Evolutionary conservation across 202 grass and related monocot genomes (phyloP).

Genomic region (Cymbopogon flexuosus): DNA sequence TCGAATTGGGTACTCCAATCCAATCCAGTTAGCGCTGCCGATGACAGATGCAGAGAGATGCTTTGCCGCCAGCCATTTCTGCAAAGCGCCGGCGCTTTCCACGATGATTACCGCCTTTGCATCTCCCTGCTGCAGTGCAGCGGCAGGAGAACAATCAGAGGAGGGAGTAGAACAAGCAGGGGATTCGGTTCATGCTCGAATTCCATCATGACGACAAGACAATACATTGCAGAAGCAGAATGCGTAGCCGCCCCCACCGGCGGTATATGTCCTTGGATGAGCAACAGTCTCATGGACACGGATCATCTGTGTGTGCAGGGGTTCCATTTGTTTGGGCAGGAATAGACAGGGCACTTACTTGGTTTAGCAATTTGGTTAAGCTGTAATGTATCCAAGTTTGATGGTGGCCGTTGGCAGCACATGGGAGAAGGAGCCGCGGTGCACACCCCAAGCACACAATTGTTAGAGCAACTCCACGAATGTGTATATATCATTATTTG

Average conservation of each 20-base stretch:
- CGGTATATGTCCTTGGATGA: background rate
- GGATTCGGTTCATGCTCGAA: conserved; percentile 27
- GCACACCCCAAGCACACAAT: background rate
- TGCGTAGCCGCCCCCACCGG: background rate
- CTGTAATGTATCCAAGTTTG: background rate
- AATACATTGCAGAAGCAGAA: background rate
- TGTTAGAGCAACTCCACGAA: background rate
- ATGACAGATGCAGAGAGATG: conserved; percentile 3
- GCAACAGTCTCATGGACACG: background rate
- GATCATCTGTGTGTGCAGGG: background rate
- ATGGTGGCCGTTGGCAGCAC: background rate
- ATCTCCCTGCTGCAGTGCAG: conserved; percentile 9
- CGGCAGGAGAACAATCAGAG: background rate
- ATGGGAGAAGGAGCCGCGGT: background rate
- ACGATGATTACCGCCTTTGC: conserved; percentile 46
- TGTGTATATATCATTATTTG: too few species aligned
- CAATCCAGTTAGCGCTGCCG: background rate
- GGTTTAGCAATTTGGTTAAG: background rate
- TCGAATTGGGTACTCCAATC: conserved; percentile 27
- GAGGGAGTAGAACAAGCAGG: conserved; percentile 17
- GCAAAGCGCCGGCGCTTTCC: conserved; percentile 48
- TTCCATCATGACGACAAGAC: background rate
- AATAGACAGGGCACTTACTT: background rate
- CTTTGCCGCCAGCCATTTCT: conserved; percentile 32
- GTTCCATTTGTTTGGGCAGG: background rate